These are phyloP conservation scores for Neurospora cerealis DNA, from an alignment of 495 filamentous ascomycete genomes.

Conservation along the genomic window DNA sequence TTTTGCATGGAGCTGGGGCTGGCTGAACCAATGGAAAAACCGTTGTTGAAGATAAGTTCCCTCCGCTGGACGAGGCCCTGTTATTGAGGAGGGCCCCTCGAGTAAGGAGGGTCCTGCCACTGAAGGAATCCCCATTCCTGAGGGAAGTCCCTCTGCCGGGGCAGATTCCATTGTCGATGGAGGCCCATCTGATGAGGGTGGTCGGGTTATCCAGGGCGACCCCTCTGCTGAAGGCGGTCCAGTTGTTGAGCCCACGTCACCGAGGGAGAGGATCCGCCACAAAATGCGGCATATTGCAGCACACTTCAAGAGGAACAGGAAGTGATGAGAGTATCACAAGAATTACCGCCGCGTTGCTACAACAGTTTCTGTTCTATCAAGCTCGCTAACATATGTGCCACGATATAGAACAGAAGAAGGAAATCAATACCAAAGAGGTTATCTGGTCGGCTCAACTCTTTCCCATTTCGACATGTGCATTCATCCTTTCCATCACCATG, in stretches of 20 bases:
- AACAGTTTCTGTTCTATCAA: neutral
- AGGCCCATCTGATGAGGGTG: neutral
- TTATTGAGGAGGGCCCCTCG: neutral
- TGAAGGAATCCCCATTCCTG: neutral
- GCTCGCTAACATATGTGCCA: neutral
- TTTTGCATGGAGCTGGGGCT: slow-evolving; percentile 67
- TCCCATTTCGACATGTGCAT: neutral
- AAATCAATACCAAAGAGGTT: neutral
- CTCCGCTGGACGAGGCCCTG: neutral
- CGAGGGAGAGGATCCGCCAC: neutral
- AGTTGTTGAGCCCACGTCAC: neutral
- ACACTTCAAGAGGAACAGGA: neutral
- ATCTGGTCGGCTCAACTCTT: neutral
- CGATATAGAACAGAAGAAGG: neutral
- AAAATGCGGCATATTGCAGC: neutral
- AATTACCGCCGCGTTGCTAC: neutral
- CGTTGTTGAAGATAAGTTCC: neutral
- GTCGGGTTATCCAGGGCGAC: neutral
- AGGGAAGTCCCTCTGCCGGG: neutral
- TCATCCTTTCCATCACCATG: neutral
- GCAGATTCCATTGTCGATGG: neutral
- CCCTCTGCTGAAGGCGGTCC: neutral
- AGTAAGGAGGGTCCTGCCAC: neutral
- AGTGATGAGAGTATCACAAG: neutral
- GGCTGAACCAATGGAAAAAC: neutral